These are phyloP conservation scores for Tricholoma hemisulphureum DNA, from an alignment of 768 basidiomycete species.

Conservation along the genomic window DNA sequence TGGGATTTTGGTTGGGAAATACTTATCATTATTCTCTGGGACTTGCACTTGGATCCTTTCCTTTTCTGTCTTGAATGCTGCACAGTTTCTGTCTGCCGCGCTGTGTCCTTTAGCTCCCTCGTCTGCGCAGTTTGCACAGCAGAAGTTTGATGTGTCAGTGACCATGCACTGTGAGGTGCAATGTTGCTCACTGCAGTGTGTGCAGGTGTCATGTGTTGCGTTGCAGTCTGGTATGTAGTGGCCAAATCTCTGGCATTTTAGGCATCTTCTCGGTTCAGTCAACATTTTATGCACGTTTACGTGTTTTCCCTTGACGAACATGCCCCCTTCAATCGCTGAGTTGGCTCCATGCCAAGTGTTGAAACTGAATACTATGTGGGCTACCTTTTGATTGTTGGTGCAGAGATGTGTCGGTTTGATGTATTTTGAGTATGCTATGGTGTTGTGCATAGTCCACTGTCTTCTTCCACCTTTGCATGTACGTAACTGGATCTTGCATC, in stretches of 20 bases:
- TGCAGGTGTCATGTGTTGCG: slow-evolving; percentile 6
- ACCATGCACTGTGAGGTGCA: slow-evolving; percentile 14
- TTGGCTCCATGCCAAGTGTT: slow-evolving; percentile 19
- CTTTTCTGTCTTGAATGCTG: slow-evolving; percentile 11
- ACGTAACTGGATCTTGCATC: neutral
- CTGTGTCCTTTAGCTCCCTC: slow-evolving; percentile 21
- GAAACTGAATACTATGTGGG: slow-evolving; percentile 23
- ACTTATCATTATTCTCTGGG: slow-evolving; percentile 15
- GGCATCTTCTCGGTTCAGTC: slow-evolving; percentile 18
- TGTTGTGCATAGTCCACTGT: slow-evolving; percentile 3
- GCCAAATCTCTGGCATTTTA: too few species aligned
- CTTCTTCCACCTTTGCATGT: slow-evolving; percentile 10
- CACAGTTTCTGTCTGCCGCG: slow-evolving; percentile 21
- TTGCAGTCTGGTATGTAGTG: slow-evolving; percentile 15
- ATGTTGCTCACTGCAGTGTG: slow-evolving; percentile 17
- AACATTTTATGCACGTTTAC: slow-evolving; percentile 14
- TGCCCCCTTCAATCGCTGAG: slow-evolving; percentile 16
- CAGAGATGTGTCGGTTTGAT: slow-evolving; percentile 23
- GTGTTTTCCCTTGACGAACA: slow-evolving; percentile 12
- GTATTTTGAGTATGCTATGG: slow-evolving; percentile 19
- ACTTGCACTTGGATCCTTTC: slow-evolving; percentile 7
- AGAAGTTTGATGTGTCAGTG: neutral
- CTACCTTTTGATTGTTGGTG: slow-evolving; percentile 13
- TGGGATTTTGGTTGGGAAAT: slow-evolving; percentile 9
- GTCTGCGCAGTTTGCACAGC: slow-evolving; percentile 24